Conservation (phyloP, 192 early-diverging fungal species). For the Backusella sp. region DNA sequence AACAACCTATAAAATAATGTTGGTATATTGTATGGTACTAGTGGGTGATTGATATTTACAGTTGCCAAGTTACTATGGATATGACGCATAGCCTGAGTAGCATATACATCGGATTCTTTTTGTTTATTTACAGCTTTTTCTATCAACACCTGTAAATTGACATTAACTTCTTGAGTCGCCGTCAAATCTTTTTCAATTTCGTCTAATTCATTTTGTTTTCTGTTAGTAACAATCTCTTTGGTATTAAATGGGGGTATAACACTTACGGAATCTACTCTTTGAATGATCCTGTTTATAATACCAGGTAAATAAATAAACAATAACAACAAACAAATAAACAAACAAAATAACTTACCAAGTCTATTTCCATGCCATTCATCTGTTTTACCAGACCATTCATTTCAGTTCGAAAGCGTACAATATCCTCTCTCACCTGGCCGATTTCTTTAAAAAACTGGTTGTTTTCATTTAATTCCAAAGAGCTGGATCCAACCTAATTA, state of each 20-base stretch:
- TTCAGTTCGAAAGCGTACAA: constrained; percentile 20
- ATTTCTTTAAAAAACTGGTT: constrained; percentile 19
- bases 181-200: constrained; percentile 28
- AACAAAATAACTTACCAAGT: constrained; percentile 24
- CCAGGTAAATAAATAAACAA: constrained; percentile 3
- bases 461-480: constrained; percentile 11
- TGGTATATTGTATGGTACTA: neutral
- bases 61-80: constrained; percentile 26
- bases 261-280: constrained; percentile 23
- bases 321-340: neutral
- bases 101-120: constrained; percentile 26
- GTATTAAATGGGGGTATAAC: too few species aligned
- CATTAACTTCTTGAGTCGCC: constrained; percentile 35
- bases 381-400: constrained; percentile 32
- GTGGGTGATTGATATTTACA: neutral
- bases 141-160: constrained; percentile 29
- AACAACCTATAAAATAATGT: constrained; percentile 13
- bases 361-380: constrained; percentile 26
- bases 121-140: constrained; percentile 29
- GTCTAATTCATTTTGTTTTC: neutral
- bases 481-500: constrained; percentile 35
- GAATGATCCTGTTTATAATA: constrained; percentile 14
- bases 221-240: neutral
- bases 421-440: constrained; percentile 16
- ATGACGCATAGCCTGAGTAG: constrained; percentile 23